Percentiles rank a stretch among this genome's conserved stretches.
These are phyloP conservation scores for Scleromitrula shiraiana DNA, from an alignment of 2,329 filamentous ascomycete genomes.

Conservation along the genomic window DNA sequence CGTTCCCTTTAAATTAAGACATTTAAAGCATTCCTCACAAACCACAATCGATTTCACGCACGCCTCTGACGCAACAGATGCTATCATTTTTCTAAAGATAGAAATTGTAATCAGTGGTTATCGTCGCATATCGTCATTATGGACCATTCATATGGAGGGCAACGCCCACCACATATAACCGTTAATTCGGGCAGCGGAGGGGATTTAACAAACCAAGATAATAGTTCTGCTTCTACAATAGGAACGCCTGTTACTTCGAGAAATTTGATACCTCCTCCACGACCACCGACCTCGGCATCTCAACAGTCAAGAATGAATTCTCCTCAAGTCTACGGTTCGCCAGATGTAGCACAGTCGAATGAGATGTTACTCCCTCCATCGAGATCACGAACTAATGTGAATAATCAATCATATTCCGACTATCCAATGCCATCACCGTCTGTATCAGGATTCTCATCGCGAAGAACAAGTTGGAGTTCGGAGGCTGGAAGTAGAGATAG, in stretches of 20 bases:
- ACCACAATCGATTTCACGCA: background rate
- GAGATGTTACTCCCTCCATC: slow-evolving; percentile 43
- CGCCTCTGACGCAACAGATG: slow-evolving; percentile 1
- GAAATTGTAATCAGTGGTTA: background rate
- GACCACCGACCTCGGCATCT: slow-evolving; percentile 11
- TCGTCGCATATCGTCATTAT: background rate
- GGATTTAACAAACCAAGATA: slow-evolving; percentile 35
- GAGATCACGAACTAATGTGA: slow-evolving; percentile 32
- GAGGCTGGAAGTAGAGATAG: slow-evolving; percentile 47
- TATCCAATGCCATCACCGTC: slow-evolving; percentile 33
- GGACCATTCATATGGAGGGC: slow-evolving; percentile 8
- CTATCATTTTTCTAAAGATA: background rate
- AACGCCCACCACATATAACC: slow-evolving; percentile 49
- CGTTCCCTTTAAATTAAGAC: slow-evolving; percentile 1
- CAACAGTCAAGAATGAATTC: slow-evolving; percentile 9
- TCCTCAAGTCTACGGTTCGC: slow-evolving; percentile 21
- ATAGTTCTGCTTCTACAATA: slow-evolving; percentile 29
- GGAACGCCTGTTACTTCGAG: slow-evolving; percentile 25
- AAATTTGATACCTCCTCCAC: slow-evolving; percentile 23
- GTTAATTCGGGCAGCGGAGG: slow-evolving; percentile 51
- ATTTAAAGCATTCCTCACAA: background rate
- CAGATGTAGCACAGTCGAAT: slow-evolving; percentile 30
- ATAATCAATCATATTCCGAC: slow-evolving; percentile 40
- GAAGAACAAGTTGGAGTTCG: slow-evolving; percentile 58
- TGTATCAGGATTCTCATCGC: slow-evolving; percentile 41